A percentile compares a stretch with the other conserved stretches of the same genome.
phyloP scores from a whole-genome alignment of 345 rosid genomes.

The Pistacia integerrima region DNA sequence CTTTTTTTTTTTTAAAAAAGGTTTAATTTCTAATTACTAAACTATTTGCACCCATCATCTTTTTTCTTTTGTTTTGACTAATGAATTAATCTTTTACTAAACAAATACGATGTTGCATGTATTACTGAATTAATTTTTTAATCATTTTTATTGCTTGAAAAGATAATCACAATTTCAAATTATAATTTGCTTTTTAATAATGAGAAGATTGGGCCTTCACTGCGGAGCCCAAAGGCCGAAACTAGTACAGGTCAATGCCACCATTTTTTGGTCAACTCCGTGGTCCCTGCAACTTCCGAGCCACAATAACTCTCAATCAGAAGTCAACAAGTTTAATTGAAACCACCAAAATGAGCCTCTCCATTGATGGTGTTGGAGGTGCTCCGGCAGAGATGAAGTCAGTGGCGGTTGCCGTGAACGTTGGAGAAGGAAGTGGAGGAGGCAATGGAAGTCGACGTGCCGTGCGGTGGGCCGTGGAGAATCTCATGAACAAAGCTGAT shows the following conservation, averaged over 20 bases:
- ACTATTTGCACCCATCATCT: too few relatives aligned
- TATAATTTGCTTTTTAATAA: too few relatives aligned
- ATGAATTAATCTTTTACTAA: too few relatives aligned
- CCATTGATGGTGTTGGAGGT: neutral
- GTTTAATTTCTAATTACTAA: too few relatives aligned
- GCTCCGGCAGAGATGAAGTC: constrained; percentile 32
- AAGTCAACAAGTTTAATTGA: neutral
- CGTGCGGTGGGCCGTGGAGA: constrained; percentile 74
- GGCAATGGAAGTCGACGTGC: constrained; percentile 77
- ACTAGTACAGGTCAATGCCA: neutral
- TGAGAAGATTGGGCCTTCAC: too few relatives aligned
- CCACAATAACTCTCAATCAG: neutral
- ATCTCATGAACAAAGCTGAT: constrained; percentile 45
- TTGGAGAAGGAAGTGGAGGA: constrained; percentile 42
- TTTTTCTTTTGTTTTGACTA: too few relatives aligned
- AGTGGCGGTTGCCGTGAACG: constrained; percentile 67
- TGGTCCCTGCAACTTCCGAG: neutral
- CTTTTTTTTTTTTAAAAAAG: too few relatives aligned
- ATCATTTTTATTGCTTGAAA: too few relatives aligned
- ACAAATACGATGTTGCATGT: too few relatives aligned
- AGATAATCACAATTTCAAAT: too few relatives aligned
- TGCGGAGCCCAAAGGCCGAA: neutral
- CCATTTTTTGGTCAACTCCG: neutral
- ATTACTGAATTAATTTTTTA: too few relatives aligned
- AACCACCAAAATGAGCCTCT: constrained; percentile 17